Percentiles rank a stretch among this genome's conserved stretches.
phyloP scores from a whole-genome alignment of 2,329 filamentous ascomycete genomes.

The Fusarium longipes region DNA sequence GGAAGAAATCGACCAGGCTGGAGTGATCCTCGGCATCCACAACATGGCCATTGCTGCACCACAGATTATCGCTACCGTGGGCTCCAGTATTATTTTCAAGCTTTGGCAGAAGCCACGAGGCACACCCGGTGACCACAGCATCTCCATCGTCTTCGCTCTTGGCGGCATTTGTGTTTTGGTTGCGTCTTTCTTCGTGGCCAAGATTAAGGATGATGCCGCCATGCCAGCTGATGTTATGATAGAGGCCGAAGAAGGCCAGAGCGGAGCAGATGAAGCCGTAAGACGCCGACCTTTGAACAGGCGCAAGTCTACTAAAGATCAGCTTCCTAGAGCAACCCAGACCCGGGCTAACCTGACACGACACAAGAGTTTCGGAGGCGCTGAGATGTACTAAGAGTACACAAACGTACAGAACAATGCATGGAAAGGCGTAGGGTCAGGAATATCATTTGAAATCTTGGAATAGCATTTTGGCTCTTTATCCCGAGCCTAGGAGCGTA shows the following conservation, averaged over 20 bases:
- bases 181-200: constrained; percentile 77
- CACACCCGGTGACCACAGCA: constrained; percentile 84
- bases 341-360: constrained; percentile 60
- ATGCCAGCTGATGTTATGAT: constrained; percentile 53
- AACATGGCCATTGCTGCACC: constrained; percentile 94
- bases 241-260: constrained; percentile 58
- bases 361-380: constrained; percentile 62
- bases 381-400: constrained; percentile 51
- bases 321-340: constrained; percentile 56
- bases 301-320: constrained; percentile 56
- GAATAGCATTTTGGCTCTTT: constrained; percentile 23
- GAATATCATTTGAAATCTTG: constrained; percentile 13
- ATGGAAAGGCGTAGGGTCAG: constrained; percentile 19
- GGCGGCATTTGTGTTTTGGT: constrained; percentile 82
- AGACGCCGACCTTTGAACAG: constrained; percentile 44
- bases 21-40: constrained; percentile 92
- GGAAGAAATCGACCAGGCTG: constrained; percentile 79
- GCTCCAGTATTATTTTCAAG: constrained; percentile 86
- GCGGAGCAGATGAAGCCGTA: constrained; percentile 47
- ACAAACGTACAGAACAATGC: not conserved
- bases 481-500: constrained; percentile 15
- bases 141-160: constrained; percentile 86
- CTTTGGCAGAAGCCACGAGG: constrained; percentile 88
- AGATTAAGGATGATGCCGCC: constrained; percentile 70
- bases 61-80: constrained; percentile 89